These are phyloP conservation scores for Colletotrichum sp. DNA, from an alignment of 2,329 filamentous ascomycete genomes.

Conservation along the genomic window DNA sequence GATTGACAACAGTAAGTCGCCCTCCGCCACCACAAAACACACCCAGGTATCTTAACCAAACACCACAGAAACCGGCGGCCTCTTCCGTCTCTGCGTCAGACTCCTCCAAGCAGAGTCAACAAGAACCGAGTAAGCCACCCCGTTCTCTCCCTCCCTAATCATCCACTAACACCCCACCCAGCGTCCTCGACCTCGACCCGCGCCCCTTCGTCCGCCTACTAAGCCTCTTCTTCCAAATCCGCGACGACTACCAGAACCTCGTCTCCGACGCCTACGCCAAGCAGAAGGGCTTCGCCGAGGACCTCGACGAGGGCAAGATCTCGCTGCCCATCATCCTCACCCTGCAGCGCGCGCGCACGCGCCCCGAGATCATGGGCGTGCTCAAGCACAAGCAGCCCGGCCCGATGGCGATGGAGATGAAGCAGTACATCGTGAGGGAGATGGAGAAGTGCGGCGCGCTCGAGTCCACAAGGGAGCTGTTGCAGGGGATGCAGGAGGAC, in stretches of 20 bases:
- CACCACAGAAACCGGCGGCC: constrained; percentile 22
- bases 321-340: constrained; percentile 34
- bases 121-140: background rate
- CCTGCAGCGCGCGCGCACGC: background rate
- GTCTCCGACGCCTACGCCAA: constrained; percentile 32
- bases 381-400: background rate
- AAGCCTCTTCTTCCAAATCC: constrained; percentile 34
- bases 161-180: background rate
- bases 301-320: constrained; percentile 46
- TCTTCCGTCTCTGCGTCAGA: constrained; percentile 18
- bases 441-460: background rate
- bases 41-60: too few species aligned
- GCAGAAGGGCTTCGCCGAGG: constrained; percentile 44
- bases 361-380: background rate
- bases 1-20: constrained; percentile 43
- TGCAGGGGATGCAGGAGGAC: background rate
- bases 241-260: constrained; percentile 37
- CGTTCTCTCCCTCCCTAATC: too few species aligned
- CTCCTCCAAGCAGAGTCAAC: background rate
- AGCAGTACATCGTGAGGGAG: background rate
- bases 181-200: background rate
- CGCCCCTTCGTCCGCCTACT: constrained; percentile 19
- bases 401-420: background rate
- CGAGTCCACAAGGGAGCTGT: fast-evolving
- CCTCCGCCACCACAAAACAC: background rate